Conservation (phyloP, 257 asterid genomes). For the Solanum piurae region DNA sequence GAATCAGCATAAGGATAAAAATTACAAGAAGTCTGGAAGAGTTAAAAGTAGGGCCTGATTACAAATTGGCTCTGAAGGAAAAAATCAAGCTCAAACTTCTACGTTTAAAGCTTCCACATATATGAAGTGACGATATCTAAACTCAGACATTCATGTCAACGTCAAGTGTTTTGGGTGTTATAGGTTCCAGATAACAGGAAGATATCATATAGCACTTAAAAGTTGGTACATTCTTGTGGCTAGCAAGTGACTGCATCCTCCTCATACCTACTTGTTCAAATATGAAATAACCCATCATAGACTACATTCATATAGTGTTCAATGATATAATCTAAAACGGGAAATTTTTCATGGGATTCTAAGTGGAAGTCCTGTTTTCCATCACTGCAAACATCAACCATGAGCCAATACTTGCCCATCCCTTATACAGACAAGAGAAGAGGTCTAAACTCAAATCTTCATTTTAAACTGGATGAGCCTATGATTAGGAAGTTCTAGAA, state of each 20-base stretch:
- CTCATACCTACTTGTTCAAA: not conserved
- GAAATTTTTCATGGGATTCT: not conserved
- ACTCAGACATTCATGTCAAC: not conserved
- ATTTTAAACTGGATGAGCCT: not conserved
- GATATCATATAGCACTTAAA: not conserved
- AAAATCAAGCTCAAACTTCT: not conserved
- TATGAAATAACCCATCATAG: not conserved
- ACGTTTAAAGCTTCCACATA: not conserved
- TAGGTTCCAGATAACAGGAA: not conserved
- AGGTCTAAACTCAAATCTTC: not conserved
- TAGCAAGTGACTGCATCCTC: not conserved
- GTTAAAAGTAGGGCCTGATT: not conserved
- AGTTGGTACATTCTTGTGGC: not conserved
- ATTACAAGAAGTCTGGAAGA: not conserved
- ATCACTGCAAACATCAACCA: not conserved
- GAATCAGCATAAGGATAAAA: not conserved
- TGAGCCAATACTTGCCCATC: not conserved
- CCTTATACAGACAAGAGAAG: not conserved
- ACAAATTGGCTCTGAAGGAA: not conserved
- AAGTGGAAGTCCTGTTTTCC: not conserved
- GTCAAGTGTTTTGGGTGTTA: not conserved
- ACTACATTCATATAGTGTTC: not conserved
- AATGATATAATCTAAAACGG: not conserved
- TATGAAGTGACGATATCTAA: not conserved
- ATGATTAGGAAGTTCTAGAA: not conserved